Percentiles rank a stretch among this genome's conserved stretches.
Conservation (phyloP, 2,329 filamentous ascomycete species). For the Neoarthrinium moseri region DNA sequence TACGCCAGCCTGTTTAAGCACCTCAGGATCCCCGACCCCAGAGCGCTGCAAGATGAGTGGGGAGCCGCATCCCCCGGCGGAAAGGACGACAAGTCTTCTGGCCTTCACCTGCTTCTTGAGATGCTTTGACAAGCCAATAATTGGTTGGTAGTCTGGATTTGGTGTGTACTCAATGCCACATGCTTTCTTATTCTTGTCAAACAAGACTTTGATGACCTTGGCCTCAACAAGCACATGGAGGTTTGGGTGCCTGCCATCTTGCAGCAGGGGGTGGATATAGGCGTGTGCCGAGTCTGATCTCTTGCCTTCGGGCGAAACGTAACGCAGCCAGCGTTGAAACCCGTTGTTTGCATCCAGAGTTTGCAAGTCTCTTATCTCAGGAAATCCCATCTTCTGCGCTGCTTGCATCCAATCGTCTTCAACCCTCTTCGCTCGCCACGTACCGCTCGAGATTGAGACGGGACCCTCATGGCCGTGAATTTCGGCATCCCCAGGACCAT, state of each 20-base stretch:
- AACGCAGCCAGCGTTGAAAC: constrained; percentile 23
- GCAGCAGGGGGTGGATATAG: constrained; percentile 25
- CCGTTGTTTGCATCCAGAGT: constrained; percentile 39
- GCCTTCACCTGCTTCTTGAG: constrained; percentile 40
- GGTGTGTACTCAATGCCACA: constrained; percentile 44
- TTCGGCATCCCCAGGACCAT: constrained; percentile 32
- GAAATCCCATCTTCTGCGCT: constrained; percentile 41
- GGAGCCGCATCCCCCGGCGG: constrained; percentile 49
- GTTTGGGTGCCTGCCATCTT: constrained; percentile 26
- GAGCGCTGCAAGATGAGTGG: constrained; percentile 62
- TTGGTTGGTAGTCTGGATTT: constrained; percentile 32
- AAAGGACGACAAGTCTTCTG: constrained; percentile 51
- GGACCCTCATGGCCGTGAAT: constrained; percentile 47
- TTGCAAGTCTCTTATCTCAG: constrained; percentile 47
- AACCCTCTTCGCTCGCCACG: constrained; percentile 33
- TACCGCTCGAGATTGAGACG: constrained; percentile 46
- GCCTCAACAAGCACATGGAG: constrained; percentile 27
- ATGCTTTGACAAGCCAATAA: constrained; percentile 19
- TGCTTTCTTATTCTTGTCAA: constrained; percentile 52
- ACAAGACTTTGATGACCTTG: constrained; percentile 44
- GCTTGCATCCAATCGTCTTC: constrained; percentile 47
- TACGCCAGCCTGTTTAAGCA: constrained; percentile 43
- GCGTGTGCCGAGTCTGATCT: constrained; percentile 23
- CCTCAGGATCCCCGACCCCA: constrained; percentile 52
- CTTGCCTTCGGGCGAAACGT: constrained; percentile 22